Percentiles rank a stretch among this genome's conserved stretches.
phyloP scores from a whole-genome alignment of 768 basidiomycete species.

The Clavaria fumosa region DNA sequence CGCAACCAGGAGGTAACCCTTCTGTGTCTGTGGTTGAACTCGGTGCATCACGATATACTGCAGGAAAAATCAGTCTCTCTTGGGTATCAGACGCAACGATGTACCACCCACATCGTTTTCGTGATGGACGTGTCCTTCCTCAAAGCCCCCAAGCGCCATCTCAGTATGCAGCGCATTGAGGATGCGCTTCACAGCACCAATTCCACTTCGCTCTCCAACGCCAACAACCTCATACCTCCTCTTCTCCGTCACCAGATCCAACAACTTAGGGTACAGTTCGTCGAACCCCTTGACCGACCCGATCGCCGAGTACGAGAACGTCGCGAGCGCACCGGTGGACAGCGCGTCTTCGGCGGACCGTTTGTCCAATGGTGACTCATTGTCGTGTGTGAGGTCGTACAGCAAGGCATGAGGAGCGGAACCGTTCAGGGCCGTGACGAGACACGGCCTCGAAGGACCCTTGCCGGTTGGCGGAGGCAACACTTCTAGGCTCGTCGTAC shows the following conservation, averaged over 20 bases:
- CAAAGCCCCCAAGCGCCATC: conserved; percentile 75
- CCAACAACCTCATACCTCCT: conserved; percentile 61
- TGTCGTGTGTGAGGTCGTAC: conserved; percentile 96
- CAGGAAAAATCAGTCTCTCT: background rate
- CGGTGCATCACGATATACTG: conserved; percentile 92
- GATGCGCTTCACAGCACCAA: conserved; percentile 46
- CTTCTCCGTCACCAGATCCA: conserved; percentile 78
- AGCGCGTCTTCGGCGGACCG: conserved; percentile 89
- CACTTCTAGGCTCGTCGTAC: conserved; percentile 61
- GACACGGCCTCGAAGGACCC: conserved; percentile 58
- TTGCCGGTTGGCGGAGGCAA: conserved; percentile 71
- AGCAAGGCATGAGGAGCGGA: conserved; percentile 84
- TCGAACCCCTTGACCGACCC: conserved; percentile 97
- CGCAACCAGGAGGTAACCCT: conserved; percentile 83
- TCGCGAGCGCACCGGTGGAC: conserved; percentile 84
- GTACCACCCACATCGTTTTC: conserved; percentile 70
- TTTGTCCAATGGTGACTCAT: conserved; percentile 82
- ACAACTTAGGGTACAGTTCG: conserved; percentile 88
- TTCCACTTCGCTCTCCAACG: conserved; percentile 38
- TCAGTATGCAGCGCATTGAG: conserved; percentile 83
- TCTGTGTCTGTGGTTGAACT: conserved; percentile 79
- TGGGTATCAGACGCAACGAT: background rate
- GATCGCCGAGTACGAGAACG: conserved; percentile 77
- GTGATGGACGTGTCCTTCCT: conserved; percentile 93
- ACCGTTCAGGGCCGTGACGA: conserved; percentile 70